phyloP scores from a whole-genome alignment of 148 eudicot species.

The Polygonum aviculare region DNA sequence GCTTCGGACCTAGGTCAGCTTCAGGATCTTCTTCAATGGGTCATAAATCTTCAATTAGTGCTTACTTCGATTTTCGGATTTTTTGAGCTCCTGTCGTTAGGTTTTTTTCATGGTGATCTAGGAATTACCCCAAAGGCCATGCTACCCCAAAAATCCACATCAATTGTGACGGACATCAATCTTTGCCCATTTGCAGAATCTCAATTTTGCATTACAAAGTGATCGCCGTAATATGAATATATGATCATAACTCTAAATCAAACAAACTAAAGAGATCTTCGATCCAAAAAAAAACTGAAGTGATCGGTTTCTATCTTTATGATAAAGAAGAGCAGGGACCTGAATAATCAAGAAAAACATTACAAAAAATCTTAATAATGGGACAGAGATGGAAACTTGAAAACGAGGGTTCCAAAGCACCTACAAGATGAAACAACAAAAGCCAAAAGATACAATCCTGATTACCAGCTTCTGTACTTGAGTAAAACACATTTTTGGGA shows the following conservation, averaged over 20 bases:
- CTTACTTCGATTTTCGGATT: too few relatives aligned
- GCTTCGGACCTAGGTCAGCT: too few relatives aligned
- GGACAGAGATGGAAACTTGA: neutral
- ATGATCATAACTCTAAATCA: neutral
- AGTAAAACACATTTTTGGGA: conserved; percentile 3
- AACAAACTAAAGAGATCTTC: neutral
- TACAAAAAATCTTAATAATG: too few relatives aligned
- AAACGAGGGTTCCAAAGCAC: neutral
- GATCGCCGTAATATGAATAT: neutral
- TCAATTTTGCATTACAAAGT: neutral
- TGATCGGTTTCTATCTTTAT: too few relatives aligned
- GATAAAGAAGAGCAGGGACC: neutral
- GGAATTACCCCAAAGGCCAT: too few relatives aligned
- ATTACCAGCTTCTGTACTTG: conserved; percentile 8
- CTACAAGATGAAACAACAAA: conserved; percentile 4
- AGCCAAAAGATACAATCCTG: conserved; percentile 4
- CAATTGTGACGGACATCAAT: too few relatives aligned
- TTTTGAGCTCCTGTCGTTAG: too few relatives aligned
- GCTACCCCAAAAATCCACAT: neutral
- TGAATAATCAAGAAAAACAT: neutral
- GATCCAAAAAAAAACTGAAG: too few relatives aligned
- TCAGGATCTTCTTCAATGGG: too few relatives aligned
- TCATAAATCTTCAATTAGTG: too few relatives aligned
- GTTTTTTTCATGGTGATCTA: too few relatives aligned
- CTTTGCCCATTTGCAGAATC: neutral